These are phyloP conservation scores for Zea luxurians DNA, from an alignment of 176 grass and related monocot genomes.

Conservation along the genomic window DNA sequence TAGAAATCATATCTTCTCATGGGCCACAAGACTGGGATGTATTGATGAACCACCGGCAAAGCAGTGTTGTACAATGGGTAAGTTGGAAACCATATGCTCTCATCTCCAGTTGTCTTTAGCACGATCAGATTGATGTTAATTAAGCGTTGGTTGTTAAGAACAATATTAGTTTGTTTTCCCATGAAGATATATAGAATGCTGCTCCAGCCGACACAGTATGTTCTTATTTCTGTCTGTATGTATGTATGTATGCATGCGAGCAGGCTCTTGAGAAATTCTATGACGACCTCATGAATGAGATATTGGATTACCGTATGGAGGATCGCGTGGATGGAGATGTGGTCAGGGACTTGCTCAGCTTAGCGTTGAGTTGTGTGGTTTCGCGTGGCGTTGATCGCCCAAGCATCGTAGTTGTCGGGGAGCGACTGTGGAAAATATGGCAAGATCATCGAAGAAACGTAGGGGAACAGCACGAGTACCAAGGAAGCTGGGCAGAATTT, in stretches of 20 bases:
- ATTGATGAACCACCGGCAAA: background rate
- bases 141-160: background rate
- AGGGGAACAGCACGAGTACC: slow-evolving; percentile 31
- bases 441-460: slow-evolving; percentile 40
- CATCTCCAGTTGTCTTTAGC: background rate
- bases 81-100: background rate
- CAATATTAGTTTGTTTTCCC: background rate
- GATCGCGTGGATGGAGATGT: slow-evolving; percentile 52
- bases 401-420: slow-evolving; percentile 56
- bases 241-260: background rate
- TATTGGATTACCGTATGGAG: slow-evolving; percentile 59
- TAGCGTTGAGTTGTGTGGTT: slow-evolving; percentile 60
- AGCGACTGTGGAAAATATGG: slow-evolving; percentile 67
- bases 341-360: slow-evolving; percentile 43
- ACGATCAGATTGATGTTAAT: background rate
- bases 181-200: slow-evolving; percentile 6
- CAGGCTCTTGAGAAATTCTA: slow-evolving; percentile 35
- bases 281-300: slow-evolving; percentile 38
- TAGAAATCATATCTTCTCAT: slow-evolving; percentile 52
- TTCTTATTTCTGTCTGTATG: background rate
- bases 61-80: slow-evolving; percentile 35
- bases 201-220: background rate
- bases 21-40: slow-evolving; percentile 17
- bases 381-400: slow-evolving; percentile 54
- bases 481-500: slow-evolving; percentile 34